These are phyloP conservation scores for Coelastrella sp. DNA, from an alignment of 139 green algal species.

Conservation along the genomic window DNA sequence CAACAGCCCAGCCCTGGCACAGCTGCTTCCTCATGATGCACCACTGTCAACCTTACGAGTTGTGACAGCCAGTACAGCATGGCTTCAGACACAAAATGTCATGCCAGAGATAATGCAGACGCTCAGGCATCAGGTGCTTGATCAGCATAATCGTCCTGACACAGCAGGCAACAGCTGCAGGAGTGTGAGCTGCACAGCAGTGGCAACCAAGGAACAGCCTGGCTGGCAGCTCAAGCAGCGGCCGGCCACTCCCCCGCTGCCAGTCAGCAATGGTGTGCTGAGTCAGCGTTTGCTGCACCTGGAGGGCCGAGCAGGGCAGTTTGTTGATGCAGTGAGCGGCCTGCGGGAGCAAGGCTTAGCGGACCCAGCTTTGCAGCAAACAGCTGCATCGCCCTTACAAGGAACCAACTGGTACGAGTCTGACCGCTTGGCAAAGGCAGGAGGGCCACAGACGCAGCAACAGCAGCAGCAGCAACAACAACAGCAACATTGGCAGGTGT, in stretches of 20 bases:
- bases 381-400: too few species aligned
- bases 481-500: not conserved
- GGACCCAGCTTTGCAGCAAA: too few species aligned
- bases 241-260: not conserved
- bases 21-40: conserved; percentile 47
- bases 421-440: too few species aligned
- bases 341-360: too few species aligned
- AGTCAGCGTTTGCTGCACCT: not conserved
- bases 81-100: conserved; percentile 21
- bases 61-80: conserved; percentile 37
- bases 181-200: not conserved
- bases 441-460: too few species aligned
- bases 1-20: conserved; percentile 39
- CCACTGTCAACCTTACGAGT: conserved; percentile 56
- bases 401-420: too few species aligned
- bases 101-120: not conserved
- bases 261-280: not conserved
- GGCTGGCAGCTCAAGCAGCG: not conserved
- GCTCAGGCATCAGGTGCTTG: conserved; percentile 4
- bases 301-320: not conserved
- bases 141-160: conserved; percentile 17
- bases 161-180: not conserved
- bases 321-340: not conserved
- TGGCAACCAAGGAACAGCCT: not conserved
- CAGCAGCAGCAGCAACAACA: conserved; percentile 23